Percentiles rank a stretch among this genome's conserved stretches.
These are phyloP conservation scores for Chlamydomonas reinhardtii DNA, from an alignment of 163 green algal species.

Conservation along the genomic window DNA sequence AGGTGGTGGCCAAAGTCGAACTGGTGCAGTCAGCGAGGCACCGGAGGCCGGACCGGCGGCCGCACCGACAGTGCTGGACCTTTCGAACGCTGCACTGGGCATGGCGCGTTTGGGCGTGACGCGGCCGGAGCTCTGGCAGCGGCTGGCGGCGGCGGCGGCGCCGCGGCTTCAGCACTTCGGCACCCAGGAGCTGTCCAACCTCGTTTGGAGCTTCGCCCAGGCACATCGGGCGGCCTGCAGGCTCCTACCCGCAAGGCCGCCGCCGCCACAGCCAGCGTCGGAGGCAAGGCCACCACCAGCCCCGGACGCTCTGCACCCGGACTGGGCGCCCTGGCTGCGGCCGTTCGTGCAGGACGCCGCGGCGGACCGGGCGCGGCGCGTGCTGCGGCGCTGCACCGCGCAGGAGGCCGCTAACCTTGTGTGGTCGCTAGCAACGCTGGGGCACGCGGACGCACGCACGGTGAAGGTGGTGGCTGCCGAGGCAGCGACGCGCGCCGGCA, in stretches of 20 bases:
- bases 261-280: too few species aligned
- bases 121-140: background rate
- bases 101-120: constrained; percentile 18
- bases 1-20: too few species aligned
- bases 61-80: background rate
- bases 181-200: constrained; percentile 41
- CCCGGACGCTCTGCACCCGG: background rate
- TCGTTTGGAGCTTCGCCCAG: constrained; percentile 55
- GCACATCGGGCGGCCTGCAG: constrained; percentile 1
- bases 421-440: constrained; percentile 30
- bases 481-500: background rate
- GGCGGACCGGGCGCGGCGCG: background rate
- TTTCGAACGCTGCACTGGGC: constrained; percentile 18
- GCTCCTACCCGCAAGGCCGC: background rate
- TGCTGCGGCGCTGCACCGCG: background rate
- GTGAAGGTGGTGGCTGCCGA: constrained; percentile 8
- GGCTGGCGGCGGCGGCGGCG: constrained; percentile 1
- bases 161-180: background rate
- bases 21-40: background rate
- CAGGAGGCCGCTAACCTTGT: constrained; percentile 24
- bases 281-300: background rate
- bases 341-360: background rate
- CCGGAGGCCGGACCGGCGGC: background rate
- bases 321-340: background rate
- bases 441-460: constrained; percentile 9